These are phyloP conservation scores for Microbotryomycetes sp. DNA, from an alignment of 1,284 basidiomycete genomes.

Conservation along the genomic window DNA sequence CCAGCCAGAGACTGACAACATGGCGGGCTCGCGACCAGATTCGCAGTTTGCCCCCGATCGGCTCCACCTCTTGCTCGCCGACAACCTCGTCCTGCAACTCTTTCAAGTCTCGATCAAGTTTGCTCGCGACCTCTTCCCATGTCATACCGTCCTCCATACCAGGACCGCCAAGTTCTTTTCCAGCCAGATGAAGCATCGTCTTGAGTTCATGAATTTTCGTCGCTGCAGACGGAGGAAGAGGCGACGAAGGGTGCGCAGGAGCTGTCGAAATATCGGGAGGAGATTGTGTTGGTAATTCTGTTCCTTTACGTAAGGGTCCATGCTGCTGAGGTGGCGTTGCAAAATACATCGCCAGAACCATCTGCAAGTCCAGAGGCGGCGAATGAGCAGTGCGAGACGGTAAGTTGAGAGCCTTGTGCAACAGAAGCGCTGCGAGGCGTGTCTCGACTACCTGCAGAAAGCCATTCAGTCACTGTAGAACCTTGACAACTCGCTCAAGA, in stretches of 20 bases:
- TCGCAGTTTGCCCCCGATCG: slow-evolving; percentile 29
- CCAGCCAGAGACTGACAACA: slow-evolving; percentile 16
- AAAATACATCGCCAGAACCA: slow-evolving; percentile 22
- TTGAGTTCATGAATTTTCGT: slow-evolving; percentile 25
- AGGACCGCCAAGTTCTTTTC: slow-evolving; percentile 24
- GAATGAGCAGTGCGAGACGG: slow-evolving; percentile 1
- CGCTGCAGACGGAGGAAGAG: slow-evolving; percentile 13
- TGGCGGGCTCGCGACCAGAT: slow-evolving; percentile 32
- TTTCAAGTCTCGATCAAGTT: slow-evolving; percentile 12
- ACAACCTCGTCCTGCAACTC: slow-evolving; percentile 19
- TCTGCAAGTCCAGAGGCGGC: slow-evolving; percentile 17
- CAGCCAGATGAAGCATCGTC: slow-evolving; percentile 24
- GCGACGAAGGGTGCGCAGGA: slow-evolving; percentile 19
- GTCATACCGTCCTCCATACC: slow-evolving; percentile 28
- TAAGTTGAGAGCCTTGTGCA: slow-evolving; percentile 45
- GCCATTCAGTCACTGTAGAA: neutral
- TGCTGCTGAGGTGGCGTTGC: slow-evolving; percentile 10
- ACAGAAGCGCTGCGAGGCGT: slow-evolving; percentile 64
- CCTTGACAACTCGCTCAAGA: neutral
- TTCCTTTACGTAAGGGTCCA: slow-evolving; percentile 15
- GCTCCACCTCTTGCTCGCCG: slow-evolving; percentile 31
- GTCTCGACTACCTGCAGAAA: slow-evolving; percentile 58
- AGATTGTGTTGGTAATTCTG: slow-evolving; percentile 13
- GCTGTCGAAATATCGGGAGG: slow-evolving; percentile 13
- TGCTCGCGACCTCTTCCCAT: slow-evolving; percentile 28